These are phyloP conservation scores for Leccinum holopus DNA, from an alignment of 1,284 basidiomycete genomes.

Conservation along the genomic window DNA sequence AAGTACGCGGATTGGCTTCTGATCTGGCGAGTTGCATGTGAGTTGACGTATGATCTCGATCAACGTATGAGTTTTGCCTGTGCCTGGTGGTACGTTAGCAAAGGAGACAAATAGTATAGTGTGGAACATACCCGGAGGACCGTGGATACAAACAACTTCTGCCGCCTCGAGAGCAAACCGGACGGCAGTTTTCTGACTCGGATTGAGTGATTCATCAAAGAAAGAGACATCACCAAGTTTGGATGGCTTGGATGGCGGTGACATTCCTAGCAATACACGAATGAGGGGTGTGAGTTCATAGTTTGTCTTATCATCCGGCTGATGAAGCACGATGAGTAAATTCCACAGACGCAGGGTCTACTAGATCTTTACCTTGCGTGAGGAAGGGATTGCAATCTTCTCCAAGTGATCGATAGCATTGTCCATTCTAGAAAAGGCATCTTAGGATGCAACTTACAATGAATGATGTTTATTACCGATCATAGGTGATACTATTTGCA, in stretches of 20 bases:
- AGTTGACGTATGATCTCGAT: conserved; percentile 89
- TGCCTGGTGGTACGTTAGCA: conserved; percentile 46
- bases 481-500: conserved; percentile 90
- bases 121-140: conserved; percentile 74
- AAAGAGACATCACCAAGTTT: conserved; percentile 53
- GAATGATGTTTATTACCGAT: conserved; percentile 54
- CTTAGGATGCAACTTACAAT: not conserved
- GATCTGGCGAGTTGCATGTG: conserved; percentile 45
- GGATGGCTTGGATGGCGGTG: conserved; percentile 34
- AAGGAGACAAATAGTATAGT: not conserved
- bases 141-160: conserved; percentile 93
- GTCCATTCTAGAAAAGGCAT: conserved; percentile 65
- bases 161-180: conserved; percentile 68
- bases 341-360: conserved; percentile 10
- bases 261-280: conserved; percentile 67
- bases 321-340: conserved; percentile 9
- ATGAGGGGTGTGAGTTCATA: conserved; percentile 51
- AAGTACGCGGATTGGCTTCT: conserved; percentile 60
- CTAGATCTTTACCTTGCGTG: conserved; percentile 20
- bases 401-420: conserved; percentile 69
- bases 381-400: conserved; percentile 39
- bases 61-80: conserved; percentile 91
- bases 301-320: conserved; percentile 42
- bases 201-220: conserved; percentile 77
- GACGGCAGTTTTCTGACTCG: conserved; percentile 82